These are phyloP conservation scores for Circinella minor DNA, from an alignment of 371 early-diverging fungal species.

Conservation along the genomic window DNA sequence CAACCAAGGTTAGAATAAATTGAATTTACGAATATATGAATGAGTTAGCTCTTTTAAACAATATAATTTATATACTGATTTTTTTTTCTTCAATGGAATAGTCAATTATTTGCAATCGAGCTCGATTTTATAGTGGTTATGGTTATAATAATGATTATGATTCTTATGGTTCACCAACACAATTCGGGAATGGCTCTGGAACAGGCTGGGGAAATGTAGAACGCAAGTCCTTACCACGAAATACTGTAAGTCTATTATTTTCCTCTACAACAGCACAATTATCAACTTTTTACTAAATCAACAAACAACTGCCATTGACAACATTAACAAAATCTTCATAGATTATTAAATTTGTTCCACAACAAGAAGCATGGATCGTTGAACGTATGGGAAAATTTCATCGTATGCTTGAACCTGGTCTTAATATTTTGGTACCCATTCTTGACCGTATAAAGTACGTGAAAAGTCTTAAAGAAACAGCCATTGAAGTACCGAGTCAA, in stretches of 20 bases:
- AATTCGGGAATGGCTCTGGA: constrained; percentile 10
- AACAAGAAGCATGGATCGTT: constrained; percentile 96
- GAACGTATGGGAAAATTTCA: constrained; percentile 89
- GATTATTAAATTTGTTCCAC: constrained; percentile 96
- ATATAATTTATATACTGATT: too few species aligned
- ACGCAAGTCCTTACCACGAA: constrained; percentile 54
- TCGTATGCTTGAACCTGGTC: constrained; percentile 89
- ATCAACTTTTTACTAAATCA: not conserved
- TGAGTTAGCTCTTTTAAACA: too few species aligned
- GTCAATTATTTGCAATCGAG: constrained; percentile 7
- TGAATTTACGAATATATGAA: not conserved
- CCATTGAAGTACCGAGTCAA: constrained; percentile 94
- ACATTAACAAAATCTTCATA: constrained; percentile 21
- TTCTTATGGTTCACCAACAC: constrained; percentile 26
- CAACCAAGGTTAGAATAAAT: constrained; percentile 1
- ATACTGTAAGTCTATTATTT: constrained; percentile 41
- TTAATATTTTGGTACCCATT: constrained; percentile 87
- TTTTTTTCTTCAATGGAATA: not conserved
- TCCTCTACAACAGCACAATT: not conserved
- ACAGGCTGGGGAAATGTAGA: constrained; percentile 35
- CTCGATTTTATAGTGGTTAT: constrained; percentile 36
- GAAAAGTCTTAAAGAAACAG: constrained; percentile 94
- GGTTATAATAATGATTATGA: constrained; percentile 49
- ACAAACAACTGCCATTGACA: not conserved
- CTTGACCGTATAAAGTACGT: constrained; percentile 92